A percentile compares a stretch with the other conserved stretches of the same genome.
Evolutionary conservation across 2,329 filamentous ascomycete genomes (phyloP).

Genomic region (Cercospora sp.): DNA sequence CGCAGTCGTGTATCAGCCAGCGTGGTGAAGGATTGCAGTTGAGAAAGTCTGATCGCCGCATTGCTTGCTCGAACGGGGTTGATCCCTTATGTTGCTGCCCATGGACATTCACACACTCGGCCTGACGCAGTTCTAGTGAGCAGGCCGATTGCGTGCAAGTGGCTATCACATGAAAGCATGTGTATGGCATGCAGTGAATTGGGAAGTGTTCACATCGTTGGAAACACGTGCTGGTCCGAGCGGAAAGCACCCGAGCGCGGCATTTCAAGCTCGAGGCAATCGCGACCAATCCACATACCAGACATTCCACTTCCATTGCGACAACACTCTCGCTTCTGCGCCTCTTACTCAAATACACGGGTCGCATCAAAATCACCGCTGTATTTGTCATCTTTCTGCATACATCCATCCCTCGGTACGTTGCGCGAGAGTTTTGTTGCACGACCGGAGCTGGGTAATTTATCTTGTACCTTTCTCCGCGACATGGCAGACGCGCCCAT

Average conservation of each 20-base stretch:
- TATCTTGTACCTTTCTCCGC: neutral
- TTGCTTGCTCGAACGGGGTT: neutral
- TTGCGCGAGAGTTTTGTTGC: neutral
- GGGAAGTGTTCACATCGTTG: neutral
- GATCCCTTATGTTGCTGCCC: neutral
- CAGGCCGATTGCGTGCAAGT: neutral
- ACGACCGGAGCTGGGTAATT: conserved; percentile 4
- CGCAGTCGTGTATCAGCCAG: neutral
- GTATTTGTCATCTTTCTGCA: conserved; percentile 2
- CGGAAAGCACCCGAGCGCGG: neutral
- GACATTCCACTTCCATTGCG: neutral
- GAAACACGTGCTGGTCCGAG: neutral
- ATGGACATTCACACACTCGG: neutral
- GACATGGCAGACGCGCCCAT: conserved; percentile 9
- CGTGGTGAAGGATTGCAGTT: neutral
- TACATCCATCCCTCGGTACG: conserved; percentile 1
- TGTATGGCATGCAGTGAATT: neutral
- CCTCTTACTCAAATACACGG: conserved; percentile 1
- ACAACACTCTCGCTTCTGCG: neutral
- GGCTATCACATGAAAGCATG: neutral
- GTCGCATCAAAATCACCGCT: neutral
- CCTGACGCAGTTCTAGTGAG: neutral
- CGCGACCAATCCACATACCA: neutral
- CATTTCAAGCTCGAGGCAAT: neutral
- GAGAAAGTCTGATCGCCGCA: neutral